Base-by-base conservation (phyloP, 257 asterid species). In the Lantana camara region DNA sequence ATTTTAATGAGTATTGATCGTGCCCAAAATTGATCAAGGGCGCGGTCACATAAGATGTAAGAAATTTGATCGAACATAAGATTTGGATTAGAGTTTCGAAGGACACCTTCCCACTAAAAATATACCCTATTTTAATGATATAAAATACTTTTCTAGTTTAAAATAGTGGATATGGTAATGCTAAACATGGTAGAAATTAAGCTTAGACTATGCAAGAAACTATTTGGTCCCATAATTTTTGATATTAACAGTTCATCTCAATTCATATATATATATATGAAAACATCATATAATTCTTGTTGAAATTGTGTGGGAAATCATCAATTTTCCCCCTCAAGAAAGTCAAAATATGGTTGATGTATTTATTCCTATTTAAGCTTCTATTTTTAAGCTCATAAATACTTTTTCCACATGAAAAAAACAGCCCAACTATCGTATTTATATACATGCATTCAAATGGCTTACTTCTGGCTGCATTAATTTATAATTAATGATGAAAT, bases 211-310 rank as follows among this genome's bases (percentile, higher is more conserved):
- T 48, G n/a, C 9, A 9, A 48, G 4, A 30, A 2, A 30, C 7
- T 7, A 30, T 30, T 30, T 7, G 3, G 4, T 19, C 52, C 15
- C 11, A 1, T 46, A 15, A 32, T 19, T 47, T 22, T 32, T 63
- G 57, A 58, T 63, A 13, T 64, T 51, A 50, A 50, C 60, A 37
- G 20, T 42, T 63, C 51, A 37, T 19, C 61, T 32, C 2, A 13
- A 37, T 10, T 51, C 51, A 41, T 35, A 64, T 50, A 51, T 42
- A n/a, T 50, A 20, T 50, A 20, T 13, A 5, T 64, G 29, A 64
- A 64, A 10, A 35, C 11, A 14, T 23, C 10, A 11, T 11, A 32
- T 29, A 7, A 59, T 23, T 41, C n/a, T 60, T 17, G 35, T 13
- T 46, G 22, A 44, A 47, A 15, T 4, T 19, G 44, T 22, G 13